Percentiles rank a stretch among this genome's conserved stretches.
phyloP scores from a whole-genome alignment of 805 yeast species.

The Blastobotrys parvus region DNA sequence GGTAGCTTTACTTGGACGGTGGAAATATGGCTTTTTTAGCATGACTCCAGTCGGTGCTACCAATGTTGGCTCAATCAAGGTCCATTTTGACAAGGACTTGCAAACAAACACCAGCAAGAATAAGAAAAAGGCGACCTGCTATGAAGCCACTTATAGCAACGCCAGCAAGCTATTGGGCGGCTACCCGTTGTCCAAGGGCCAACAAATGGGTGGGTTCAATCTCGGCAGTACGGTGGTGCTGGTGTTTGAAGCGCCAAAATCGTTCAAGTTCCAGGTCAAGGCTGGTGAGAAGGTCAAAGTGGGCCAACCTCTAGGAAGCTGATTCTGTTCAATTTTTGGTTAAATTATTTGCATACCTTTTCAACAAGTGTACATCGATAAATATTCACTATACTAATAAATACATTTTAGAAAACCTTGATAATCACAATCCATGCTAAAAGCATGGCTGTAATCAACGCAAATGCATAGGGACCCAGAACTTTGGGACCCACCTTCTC shows the following conservation, averaged over 20 bases:
- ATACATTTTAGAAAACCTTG: background rate
- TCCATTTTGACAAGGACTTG: constrained; percentile 86
- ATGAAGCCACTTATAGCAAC: constrained; percentile 84
- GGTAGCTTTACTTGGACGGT: constrained; percentile 87
- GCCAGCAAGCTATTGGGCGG: constrained; percentile 78
- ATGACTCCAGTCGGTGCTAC: constrained; percentile 99
- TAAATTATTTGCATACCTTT: too few relatives aligned
- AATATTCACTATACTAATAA: too few relatives aligned
- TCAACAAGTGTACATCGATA: too few relatives aligned
- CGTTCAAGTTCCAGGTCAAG: constrained; percentile 59
- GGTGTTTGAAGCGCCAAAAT: constrained; percentile 89
- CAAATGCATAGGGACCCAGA: constrained; percentile 21
- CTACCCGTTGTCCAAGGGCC: constrained; percentile 80
- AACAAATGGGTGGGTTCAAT: constrained; percentile 95
- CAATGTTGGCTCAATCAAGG: constrained; percentile 89
- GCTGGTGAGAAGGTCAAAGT: constrained; percentile 73
- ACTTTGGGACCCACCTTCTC: constrained; percentile 22
- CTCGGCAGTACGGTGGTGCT: constrained; percentile 95
- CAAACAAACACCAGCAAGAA: constrained; percentile 56
- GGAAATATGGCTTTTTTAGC: constrained; percentile 95
- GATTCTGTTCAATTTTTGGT: too few relatives aligned
- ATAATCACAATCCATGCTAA: constrained; percentile 19
- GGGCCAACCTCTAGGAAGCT: constrained; percentile 49
- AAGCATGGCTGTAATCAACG: constrained; percentile 19
- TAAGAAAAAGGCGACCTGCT: constrained; percentile 67